Percentiles rank a stretch among this genome's conserved stretches.
Conservation (phyloP, 257 asterid genomes). For the Capsicum rhomboideum region DNA sequence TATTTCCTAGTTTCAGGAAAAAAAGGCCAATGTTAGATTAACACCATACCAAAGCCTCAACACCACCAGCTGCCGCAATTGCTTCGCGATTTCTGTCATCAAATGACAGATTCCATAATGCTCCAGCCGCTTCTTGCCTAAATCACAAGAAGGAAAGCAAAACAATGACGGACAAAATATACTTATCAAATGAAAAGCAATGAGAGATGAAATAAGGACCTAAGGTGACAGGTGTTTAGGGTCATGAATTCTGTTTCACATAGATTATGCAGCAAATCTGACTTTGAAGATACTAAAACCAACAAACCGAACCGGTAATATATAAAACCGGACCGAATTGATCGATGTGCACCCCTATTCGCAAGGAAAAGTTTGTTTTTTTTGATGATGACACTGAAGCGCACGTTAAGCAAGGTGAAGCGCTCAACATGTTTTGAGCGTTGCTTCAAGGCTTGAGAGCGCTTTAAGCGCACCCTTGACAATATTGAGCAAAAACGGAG, state of each 20-base stretch:
- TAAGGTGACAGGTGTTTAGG: neutral
- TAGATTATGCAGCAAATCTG: neutral
- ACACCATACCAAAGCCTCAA: constrained; percentile 76
- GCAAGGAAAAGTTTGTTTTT: too few species aligned
- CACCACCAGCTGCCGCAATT: constrained; percentile 83
- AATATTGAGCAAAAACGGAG: too few species aligned
- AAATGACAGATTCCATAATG: constrained; percentile 84
- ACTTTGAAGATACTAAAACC: neutral
- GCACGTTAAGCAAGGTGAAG: too few species aligned
- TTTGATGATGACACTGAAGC: too few species aligned
- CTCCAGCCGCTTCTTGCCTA: constrained; percentile 99
- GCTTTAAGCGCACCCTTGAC: too few species aligned
- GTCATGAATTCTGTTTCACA: neutral
- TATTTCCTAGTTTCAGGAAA: neutral
- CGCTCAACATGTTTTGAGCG: too few species aligned
- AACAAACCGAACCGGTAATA: neutral
- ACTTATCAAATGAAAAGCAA: neutral
- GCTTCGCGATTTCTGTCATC: constrained; percentile 89
- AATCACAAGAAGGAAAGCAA: neutral
- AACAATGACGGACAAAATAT: neutral
- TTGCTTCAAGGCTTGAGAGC: too few species aligned
- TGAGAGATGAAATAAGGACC: neutral
- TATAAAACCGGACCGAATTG: too few species aligned
- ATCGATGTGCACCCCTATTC: too few species aligned
- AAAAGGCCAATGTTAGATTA: neutral